Base-by-base conservation (phyloP, 2,329 filamentous ascomycete species). In the Pseudogymnoascus sp. region DNA sequence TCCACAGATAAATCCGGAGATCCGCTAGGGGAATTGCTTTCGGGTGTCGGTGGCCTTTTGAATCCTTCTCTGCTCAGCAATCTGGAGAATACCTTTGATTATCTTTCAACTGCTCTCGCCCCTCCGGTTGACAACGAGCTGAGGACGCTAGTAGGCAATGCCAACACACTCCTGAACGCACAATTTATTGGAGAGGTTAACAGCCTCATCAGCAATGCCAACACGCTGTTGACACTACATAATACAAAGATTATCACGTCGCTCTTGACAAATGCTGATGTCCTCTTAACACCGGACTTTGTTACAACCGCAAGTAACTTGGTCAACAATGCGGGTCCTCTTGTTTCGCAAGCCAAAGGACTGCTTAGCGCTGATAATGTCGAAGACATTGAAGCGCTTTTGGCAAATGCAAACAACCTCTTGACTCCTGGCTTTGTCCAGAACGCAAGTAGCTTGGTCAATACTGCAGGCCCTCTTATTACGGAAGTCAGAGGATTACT, bases 201-300 rank as follows among this genome's bases (percentile, higher is more conserved):
- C 13, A 37, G 17, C 2, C 59, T 60, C n/a, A 60, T 60, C 31
- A 21, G 1, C 40, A 62, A 62, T 42, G 60, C 17, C 33, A 38
- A 35, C 19, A 35, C 33, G 38, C 38, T 60, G 33, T 23, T 60
- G 19, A 13, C 26, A 23, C 19, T 6, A 2, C 10, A 23, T 19
- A 44, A 44, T 23, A 23, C 40, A n/a, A 44, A 44, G 40, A 23
- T 23, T 23, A 44, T 44, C 10, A 10, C 40, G 7, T 44, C 40
- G 19, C 40, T 62, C 40, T 33, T 62, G 37, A 33, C 5, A n/a
- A 62, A 62, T 29, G 60, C 60, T 13, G 42, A 62, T 19, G 19
- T 29, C 17, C 66, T 74, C 5, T 66, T 74, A 9, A 69, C 59
- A n/a, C 59, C 31, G 11, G 11, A n/a, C 21, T 44, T 44, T n/a